Evolutionary conservation across 805 yeast genomes (phyloP).

Genomic region (Sugiyamaella lignohabitans): DNA sequence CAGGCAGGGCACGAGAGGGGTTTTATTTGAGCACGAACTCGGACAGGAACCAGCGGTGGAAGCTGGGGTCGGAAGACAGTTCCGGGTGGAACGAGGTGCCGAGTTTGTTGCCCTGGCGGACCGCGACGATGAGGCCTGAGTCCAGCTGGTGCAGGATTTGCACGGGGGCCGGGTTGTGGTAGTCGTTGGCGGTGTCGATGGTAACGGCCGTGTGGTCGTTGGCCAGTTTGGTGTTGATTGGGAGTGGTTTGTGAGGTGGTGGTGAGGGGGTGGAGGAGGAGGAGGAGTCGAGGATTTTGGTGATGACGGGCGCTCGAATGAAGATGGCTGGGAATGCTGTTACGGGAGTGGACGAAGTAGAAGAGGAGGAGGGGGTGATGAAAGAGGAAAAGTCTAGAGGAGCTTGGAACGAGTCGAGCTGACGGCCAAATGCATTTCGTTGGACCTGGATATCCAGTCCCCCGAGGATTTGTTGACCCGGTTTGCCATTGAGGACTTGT

Average conservation of each 20-base stretch:
- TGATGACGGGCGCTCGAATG: constrained; percentile 72
- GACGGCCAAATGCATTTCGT: constrained; percentile 76
- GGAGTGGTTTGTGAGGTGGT: not conserved
- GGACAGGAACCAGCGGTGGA: constrained; percentile 66
- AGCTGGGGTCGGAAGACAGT: constrained; percentile 47
- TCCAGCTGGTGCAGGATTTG: constrained; percentile 20
- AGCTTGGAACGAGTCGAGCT: constrained; percentile 55
- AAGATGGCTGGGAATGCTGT: constrained; percentile 42
- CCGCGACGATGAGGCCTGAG: constrained; percentile 54
- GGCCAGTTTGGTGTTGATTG: constrained; percentile 1
- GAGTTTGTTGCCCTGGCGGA: constrained; percentile 55
- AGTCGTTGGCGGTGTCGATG: constrained; percentile 1
- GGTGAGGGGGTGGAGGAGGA: not conserved
- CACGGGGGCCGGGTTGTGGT: constrained; percentile 17
- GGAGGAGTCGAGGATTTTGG: constrained; percentile 22
- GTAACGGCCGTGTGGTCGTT: not conserved
- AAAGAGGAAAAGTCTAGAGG: constrained; percentile 37
- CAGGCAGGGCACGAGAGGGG: too few species aligned
- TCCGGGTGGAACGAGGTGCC: constrained; percentile 85
- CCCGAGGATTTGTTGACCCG: constrained; percentile 52
- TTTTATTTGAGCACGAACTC: constrained; percentile 41
- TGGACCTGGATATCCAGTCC: constrained; percentile 58
- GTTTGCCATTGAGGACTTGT: constrained; percentile 39
- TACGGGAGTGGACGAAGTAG: too few species aligned
- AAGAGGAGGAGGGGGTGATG: not conserved